Evolutionary conservation across 352 stramenopile species (phyloP), one percentile per base, ranked within the genome.

Genomic region (Lagenidium sp.): DNA sequence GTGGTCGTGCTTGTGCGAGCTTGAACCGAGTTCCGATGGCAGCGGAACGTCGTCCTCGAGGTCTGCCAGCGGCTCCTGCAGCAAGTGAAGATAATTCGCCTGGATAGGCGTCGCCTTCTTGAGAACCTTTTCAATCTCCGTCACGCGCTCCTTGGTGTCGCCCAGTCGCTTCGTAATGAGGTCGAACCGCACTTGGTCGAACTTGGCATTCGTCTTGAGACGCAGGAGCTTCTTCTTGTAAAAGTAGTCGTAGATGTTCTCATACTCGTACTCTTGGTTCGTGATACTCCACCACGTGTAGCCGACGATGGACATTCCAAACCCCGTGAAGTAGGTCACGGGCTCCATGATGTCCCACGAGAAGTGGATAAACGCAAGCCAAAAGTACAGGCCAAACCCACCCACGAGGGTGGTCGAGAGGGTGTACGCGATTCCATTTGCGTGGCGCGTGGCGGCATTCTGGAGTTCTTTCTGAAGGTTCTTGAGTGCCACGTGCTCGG

Each of bases 311-410:
- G 63, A 82, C 39, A 88, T 63, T 24, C 74, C 79, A 44, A 89
- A 90, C 23, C 80, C 82, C 10, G 77, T 91, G 47, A 92, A 90
- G 60, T 94, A 94, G 51, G 79, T 94, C 50, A 94, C 79, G 0
- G 82, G 82, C 50, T 94, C 82, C 82, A 94, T 94, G 44, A 92
- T 94, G 50, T 92, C 79, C 82, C 79, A 94, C 37, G 79, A 91
- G 43, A 91, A 89, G 55, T 94, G 72, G 50, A 92, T 84, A 53
- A 92, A 92, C 41, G 77, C 82, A 24, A 94, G 64, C 73, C 75
- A 94, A 23, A 87, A 89, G 65, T 94, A 94, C 16, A 91, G 61
- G 1, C 74, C 73, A 26, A 89, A 87, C n/a, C 65, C 71, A 37
- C 76, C 77, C 1, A 88, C 72, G 8, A 94, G 68, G 30, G 65